Conservation (phyloP, 2,329 filamentous ascomycete species). For the Penicillium aurantiogriseum region DNA sequence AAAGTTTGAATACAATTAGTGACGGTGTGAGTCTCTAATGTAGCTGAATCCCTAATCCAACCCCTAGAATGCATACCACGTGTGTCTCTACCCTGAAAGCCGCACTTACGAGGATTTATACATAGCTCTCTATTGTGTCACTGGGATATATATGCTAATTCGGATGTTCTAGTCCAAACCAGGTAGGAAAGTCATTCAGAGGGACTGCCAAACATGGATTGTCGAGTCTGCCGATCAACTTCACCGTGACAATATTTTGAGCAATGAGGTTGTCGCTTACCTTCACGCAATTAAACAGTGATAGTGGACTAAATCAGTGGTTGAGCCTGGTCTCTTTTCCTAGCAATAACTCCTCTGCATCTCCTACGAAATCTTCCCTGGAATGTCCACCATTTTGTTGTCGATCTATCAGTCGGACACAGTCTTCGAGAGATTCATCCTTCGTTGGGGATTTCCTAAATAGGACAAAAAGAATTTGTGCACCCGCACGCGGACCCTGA, state of each 20-base stretch:
- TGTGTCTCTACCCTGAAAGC: not conserved
- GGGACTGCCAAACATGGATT: slow-evolving; percentile 41
- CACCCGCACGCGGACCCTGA: not conserved
- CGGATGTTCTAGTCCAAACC: not conserved
- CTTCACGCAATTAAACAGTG: slow-evolving; percentile 28
- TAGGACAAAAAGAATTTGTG: not conserved
- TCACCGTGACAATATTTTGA: slow-evolving; percentile 29
- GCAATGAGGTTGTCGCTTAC: slow-evolving; percentile 23
- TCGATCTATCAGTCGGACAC: not conserved
- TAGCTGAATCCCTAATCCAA: not conserved
- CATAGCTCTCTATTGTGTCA: no score
- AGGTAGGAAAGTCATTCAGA: slow-evolving; percentile 26
- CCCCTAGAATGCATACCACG: not conserved
- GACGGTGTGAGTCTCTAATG: slow-evolving; percentile 1
- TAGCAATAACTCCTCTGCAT: not conserved
- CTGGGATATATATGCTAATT: not conserved
- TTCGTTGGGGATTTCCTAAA: not conserved
- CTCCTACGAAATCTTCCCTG: not conserved
- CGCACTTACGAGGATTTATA: no score
- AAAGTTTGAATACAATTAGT: slow-evolving; percentile 1
- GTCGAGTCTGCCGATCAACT: slow-evolving; percentile 35
- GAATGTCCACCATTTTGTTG: not conserved
- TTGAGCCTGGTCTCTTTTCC: not conserved
- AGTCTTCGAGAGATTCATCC: not conserved
- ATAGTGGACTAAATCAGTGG: not conserved